These are phyloP conservation scores for Penicillium sumatraense DNA, from an alignment of 2,329 filamentous ascomycete genomes.

Conservation along the genomic window DNA sequence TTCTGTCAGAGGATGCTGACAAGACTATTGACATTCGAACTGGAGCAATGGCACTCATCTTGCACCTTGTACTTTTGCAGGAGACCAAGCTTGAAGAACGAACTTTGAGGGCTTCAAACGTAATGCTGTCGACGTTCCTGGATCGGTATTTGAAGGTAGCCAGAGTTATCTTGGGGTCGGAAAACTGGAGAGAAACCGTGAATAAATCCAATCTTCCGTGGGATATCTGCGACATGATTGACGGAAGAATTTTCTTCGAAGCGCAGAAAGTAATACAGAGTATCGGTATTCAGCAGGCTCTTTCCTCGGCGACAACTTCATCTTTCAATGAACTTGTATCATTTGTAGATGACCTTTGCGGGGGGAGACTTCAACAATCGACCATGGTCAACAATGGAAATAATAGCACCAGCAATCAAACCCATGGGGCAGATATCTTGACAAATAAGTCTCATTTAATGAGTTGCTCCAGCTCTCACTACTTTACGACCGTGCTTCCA, in stretches of 20 bases:
- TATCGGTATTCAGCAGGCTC: neutral
- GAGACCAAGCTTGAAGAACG: conserved; percentile 27
- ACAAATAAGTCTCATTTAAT: neutral
- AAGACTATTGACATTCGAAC: neutral
- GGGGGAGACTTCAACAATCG: neutral
- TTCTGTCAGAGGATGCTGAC: neutral
- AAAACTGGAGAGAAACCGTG: conserved; percentile 40
- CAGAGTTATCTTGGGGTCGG: conserved; percentile 41
- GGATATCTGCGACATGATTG: conserved; percentile 60
- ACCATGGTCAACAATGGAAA: neutral
- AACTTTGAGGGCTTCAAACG: neutral
- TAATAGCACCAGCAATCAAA: neutral
- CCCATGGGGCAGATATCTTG: neutral
- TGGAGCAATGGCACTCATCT: conserved; percentile 18
- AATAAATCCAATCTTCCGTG: conserved; percentile 31
- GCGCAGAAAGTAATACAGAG: conserved; percentile 11
- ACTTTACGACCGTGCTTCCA: neutral
- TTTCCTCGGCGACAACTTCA: neutral
- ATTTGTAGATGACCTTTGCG: neutral
- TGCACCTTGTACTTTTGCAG: conserved; percentile 26
- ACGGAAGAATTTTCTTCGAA: conserved; percentile 54
- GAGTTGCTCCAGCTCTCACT: neutral
- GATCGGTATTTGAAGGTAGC: conserved; percentile 44
- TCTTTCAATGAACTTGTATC: neutral
- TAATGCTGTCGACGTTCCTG: conserved; percentile 27